Conservation (phyloP, 2,329 filamentous ascomycete species). For the Septoria petroselini region DNA sequence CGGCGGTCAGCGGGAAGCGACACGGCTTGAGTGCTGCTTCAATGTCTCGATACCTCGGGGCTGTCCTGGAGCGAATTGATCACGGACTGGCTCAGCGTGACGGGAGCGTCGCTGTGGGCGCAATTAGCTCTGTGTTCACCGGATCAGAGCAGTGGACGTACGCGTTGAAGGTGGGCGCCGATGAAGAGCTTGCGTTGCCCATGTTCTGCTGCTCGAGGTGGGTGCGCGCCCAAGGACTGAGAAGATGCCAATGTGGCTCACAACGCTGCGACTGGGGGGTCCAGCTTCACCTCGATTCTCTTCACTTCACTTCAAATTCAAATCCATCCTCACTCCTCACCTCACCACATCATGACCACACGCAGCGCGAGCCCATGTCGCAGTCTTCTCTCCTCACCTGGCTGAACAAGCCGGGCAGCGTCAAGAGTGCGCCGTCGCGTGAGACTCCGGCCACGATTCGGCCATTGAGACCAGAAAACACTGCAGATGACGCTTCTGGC, state of each 20-base stretch:
- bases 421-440: not conserved
- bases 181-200: slow-evolving; percentile 63
- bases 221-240: not conserved
- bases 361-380: slow-evolving; percentile 35
- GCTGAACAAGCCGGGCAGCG: slow-evolving; percentile 45
- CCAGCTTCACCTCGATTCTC: too few species aligned
- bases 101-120: slow-evolving; percentile 58
- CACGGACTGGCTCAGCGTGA: slow-evolving; percentile 75
- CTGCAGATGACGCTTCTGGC: not conserved
- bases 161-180: slow-evolving; percentile 58
- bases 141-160: slow-evolving; percentile 45
- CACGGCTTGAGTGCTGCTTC: too few species aligned
- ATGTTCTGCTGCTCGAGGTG: slow-evolving; percentile 39
- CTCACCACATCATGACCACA: slow-evolving; percentile 3
- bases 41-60: slow-evolving; percentile 79
- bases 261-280: too few species aligned
- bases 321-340: not conserved
- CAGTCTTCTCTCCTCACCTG: slow-evolving; percentile 49
- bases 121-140: too few species aligned
- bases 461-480: not conserved
- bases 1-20: too few species aligned
- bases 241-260: too few species aligned
- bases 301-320: too few species aligned
- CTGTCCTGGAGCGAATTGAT: slow-evolving; percentile 79
- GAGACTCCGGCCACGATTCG: slow-evolving; percentile 5